Conservation (phyloP, 352 stramenopile species). For the Phytophthora pini region DNA sequence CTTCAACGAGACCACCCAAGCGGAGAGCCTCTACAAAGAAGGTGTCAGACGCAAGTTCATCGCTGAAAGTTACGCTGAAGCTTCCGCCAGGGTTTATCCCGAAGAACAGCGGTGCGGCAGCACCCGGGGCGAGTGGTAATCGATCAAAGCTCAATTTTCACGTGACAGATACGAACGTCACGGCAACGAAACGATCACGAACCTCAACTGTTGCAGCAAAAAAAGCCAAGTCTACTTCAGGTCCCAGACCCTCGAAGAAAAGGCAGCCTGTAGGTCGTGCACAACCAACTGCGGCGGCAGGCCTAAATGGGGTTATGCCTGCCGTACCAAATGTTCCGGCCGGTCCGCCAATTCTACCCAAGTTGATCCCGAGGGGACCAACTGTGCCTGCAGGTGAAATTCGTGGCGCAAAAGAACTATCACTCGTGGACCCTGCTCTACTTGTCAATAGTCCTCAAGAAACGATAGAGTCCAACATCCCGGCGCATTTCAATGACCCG, state of each 20-base stretch:
- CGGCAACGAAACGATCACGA: slow-evolving; percentile 43
- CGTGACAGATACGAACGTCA: slow-evolving; percentile 41
- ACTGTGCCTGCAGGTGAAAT: slow-evolving; percentile 68
- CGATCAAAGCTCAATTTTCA: slow-evolving; percentile 51
- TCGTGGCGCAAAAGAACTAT: slow-evolving; percentile 64
- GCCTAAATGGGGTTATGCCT: slow-evolving; percentile 7
- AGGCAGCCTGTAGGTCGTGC: slow-evolving; percentile 16
- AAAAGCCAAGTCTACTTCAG: slow-evolving; percentile 24
- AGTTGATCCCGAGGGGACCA: slow-evolving; percentile 65
- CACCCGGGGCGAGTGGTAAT: slow-evolving; percentile 11
- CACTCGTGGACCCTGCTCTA: slow-evolving; percentile 44
- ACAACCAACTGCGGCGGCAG: slow-evolving; percentile 1
- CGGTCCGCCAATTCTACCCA: slow-evolving; percentile 47
- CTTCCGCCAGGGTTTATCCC: slow-evolving; percentile 60
- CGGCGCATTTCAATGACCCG: slow-evolving; percentile 70
- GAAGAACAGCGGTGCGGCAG: slow-evolving; percentile 21
- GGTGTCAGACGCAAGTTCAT: slow-evolving; percentile 36
- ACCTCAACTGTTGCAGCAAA: slow-evolving; percentile 21
- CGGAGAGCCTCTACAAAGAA: slow-evolving; percentile 37
- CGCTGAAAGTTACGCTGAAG: slow-evolving; percentile 66
- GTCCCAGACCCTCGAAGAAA: slow-evolving; percentile 33
- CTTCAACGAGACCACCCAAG: slow-evolving; percentile 21
- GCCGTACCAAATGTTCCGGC: not conserved
- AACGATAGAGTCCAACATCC: slow-evolving; percentile 65
- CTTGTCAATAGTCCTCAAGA: slow-evolving; percentile 47